Conservation (phyloP, 495 filamentous ascomycete genomes). For the Tuber brumale region DNA sequence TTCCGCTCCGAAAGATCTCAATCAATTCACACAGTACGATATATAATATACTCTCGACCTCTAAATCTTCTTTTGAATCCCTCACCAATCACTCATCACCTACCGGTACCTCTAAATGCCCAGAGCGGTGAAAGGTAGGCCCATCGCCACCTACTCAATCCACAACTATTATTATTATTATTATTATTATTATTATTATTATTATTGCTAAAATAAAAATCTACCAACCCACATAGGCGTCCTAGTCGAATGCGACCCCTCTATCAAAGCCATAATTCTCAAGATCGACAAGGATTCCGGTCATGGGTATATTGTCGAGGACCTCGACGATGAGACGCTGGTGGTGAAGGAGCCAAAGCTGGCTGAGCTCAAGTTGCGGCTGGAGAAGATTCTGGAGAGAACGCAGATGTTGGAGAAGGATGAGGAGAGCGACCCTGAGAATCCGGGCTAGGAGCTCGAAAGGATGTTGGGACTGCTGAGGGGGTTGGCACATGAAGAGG, state of each 20-base stretch:
- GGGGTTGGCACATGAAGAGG: not conserved
- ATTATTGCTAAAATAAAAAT: not conserved
- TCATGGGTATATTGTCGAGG: conserved; percentile 62
- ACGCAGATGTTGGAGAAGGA: conserved; percentile 55
- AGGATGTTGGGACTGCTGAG: conserved; percentile 2
- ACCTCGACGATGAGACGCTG: conserved; percentile 49
- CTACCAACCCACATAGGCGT: conserved; percentile 7
- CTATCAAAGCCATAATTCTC: conserved; percentile 68
- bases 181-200: not conserved
- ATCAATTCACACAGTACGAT: no score
- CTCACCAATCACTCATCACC: no score
- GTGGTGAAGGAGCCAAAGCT: conserved; percentile 50
- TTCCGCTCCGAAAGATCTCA: no score
- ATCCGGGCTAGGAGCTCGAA: conserved; percentile 20
- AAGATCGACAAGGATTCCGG: conserved; percentile 59
- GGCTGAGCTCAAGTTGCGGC: conserved; percentile 58
- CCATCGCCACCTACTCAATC: no score
- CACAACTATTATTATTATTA: not conserved
- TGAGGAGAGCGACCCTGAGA: conserved; percentile 45
- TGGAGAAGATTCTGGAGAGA: conserved; percentile 55
- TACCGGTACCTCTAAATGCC: conserved; percentile 12
- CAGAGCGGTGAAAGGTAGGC: conserved; percentile 32
- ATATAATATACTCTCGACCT: no score
- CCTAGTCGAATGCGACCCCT: conserved; percentile 46
- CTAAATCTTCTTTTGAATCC: no score